A percentile compares a stretch with the other conserved stretches of the same genome.
These are phyloP conservation scores for Neurospora sp. DNA, from an alignment of 2,329 filamentous ascomycete genomes.

Conservation along the genomic window DNA sequence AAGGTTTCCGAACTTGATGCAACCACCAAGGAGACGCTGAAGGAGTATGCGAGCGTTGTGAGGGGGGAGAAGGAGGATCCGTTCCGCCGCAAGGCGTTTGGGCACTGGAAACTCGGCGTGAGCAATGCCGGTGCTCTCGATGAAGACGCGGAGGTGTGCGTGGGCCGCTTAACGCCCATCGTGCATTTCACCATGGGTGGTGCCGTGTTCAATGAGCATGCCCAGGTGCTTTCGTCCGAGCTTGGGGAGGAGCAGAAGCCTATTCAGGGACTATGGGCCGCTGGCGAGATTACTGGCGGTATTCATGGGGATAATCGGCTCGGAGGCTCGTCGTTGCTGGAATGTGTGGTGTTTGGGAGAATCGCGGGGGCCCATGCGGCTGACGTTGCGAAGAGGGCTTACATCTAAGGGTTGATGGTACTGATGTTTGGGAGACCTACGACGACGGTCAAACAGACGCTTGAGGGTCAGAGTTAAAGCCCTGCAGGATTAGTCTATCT, in stretches of 20 bases:
- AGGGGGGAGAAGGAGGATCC: conserved; percentile 29
- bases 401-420: background rate
- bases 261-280: conserved; percentile 50
- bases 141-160: conserved; percentile 37
- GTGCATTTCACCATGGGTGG: conserved; percentile 61
- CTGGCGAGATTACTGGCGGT: conserved; percentile 55
- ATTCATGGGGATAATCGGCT: conserved; percentile 54
- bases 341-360: conserved; percentile 55
- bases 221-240: conserved; percentile 36
- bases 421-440: background rate
- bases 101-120: conserved; percentile 41
- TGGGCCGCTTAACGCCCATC: conserved; percentile 53
- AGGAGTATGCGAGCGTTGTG: conserved; percentile 38
- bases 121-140: conserved; percentile 38
- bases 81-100: conserved; percentile 41
- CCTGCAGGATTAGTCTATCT: background rate
- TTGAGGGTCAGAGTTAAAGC: background rate
- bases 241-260: conserved; percentile 25
- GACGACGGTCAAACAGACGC: background rate
- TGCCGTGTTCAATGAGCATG: conserved; percentile 43
- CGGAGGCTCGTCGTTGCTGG: conserved; percentile 51
- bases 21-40: conserved; percentile 31
- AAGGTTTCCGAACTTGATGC: conserved; percentile 40
- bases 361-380: conserved; percentile 43
- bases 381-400: background rate